Evolutionary conservation across 805 yeast genomes (phyloP), one percentile per base, ranked within the genome.

Genomic region (Ogataea nonfermentans): DNA sequence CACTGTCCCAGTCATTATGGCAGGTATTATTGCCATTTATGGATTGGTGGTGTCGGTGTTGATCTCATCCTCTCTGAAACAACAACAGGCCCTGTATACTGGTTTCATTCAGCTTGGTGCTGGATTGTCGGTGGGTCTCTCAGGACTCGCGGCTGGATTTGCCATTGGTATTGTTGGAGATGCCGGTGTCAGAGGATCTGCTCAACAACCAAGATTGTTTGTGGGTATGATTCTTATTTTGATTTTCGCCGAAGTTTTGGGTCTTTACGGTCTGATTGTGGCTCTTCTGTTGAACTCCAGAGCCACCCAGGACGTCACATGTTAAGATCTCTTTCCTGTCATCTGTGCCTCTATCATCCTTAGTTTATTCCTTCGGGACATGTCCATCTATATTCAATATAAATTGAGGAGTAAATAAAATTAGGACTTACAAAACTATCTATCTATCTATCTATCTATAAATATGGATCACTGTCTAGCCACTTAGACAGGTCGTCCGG

Each of bases 141-240:
- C 96, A 48, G 96, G 98, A 66, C 77, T 91, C 63, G 97, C 98
- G 62, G 96, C 97, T 51, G 99, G 99, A 56, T 91, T 88, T 62
- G 97, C 99, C 66, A 91, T 91, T 71, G 99, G 99, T 73, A 91
- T 91, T 55, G 99, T 91, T 54, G 99, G 99, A 67, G 99, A 91
- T 66, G 97, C 96, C 43, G 99, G 99, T 78, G 98, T 91, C 43
- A 86, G 98, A 76, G 96, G 96, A 70, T 83, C 90, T 53, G 93
- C 96, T 49, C 97, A 90, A 69, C 99, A 91, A 72, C 97, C 97
- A 65, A 85, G 96, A 76, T 78, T 91, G 62, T 91, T 91, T 68
- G 98, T 39, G 24, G 42, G 42, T 39, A 39, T 39, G 42, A 39
- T 39, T 29, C 29, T 39, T 32, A 39, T 39, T 29, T 24, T 39